These are phyloP conservation scores for Phytophthora macrochlamydospora DNA, from an alignment of 352 stramenopile genomes.

Conservation along the genomic window DNA sequence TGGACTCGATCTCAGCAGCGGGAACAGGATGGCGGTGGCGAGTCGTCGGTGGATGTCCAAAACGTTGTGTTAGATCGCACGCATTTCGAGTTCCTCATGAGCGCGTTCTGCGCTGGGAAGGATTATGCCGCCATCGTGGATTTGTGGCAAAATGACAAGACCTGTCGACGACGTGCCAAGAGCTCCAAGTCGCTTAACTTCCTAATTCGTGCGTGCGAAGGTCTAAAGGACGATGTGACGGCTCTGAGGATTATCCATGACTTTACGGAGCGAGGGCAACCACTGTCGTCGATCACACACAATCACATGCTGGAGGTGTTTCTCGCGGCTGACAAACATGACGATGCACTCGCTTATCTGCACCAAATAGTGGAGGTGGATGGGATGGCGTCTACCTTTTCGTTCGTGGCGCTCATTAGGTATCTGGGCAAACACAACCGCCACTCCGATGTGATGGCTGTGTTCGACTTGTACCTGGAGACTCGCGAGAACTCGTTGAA, in stretches of 20 bases:
- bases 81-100: constrained; percentile 80
- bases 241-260: constrained; percentile 60
- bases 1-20: constrained; percentile 51
- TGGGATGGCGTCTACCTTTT: constrained; percentile 63
- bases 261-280: constrained; percentile 61
- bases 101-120: constrained; percentile 65
- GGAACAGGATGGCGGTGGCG: constrained; percentile 8
- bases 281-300: constrained; percentile 62
- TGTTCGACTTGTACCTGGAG: constrained; percentile 70
- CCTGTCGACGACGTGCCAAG: constrained; percentile 68
- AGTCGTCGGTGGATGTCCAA: constrained; percentile 27
- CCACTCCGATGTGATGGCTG: constrained; percentile 46
- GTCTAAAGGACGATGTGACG: constrained; percentile 52
- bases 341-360: constrained; percentile 52
- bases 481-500: constrained; percentile 49
- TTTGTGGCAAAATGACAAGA: constrained; percentile 61
- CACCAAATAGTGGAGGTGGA: constrained; percentile 49
- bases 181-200: constrained; percentile 85
- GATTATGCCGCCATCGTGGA: constrained; percentile 56
- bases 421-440: constrained; percentile 49
- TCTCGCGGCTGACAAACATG: constrained; percentile 60
- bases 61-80: constrained; percentile 58
- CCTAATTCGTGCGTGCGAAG: constrained; percentile 64
- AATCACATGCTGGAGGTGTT: constrained; percentile 81
- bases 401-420: constrained; percentile 80